These are phyloP conservation scores for Scheffersomyces lignosus DNA, from an alignment of 805 yeast species.

Conservation along the genomic window DNA sequence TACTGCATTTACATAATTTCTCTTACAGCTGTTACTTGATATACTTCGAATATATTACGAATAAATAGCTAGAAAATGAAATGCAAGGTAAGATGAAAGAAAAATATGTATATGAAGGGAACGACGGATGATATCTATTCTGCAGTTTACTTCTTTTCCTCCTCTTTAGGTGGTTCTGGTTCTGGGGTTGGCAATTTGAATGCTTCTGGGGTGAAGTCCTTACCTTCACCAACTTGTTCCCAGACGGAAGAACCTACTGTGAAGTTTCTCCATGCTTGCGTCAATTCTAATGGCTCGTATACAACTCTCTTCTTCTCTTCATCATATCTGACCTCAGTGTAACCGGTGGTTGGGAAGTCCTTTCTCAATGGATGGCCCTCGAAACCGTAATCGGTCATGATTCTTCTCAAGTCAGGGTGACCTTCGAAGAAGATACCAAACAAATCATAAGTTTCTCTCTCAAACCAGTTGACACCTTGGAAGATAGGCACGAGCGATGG, in stretches of 20 bases:
- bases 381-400: conserved; percentile 88
- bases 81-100: no score
- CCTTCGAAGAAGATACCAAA: conserved; percentile 85
- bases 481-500: conserved; percentile 73
- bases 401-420: conserved; percentile 87
- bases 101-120: no score
- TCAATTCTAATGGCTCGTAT: conserved; percentile 85
- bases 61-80: no score
- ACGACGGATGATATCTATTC: no score
- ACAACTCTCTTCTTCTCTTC: conserved; percentile 88
- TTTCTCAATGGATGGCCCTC: conserved; percentile 91
- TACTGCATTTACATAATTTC: no score
- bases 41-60: no score
- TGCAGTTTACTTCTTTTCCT: conserved; percentile 32
- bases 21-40: no score
- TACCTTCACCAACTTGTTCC: conserved; percentile 90
- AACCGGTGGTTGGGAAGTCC: conserved; percentile 91
- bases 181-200: conserved; percentile 82
- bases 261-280: conserved; percentile 92
- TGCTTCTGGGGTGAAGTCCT: conserved; percentile 75
- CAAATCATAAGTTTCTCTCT: conserved; percentile 86
- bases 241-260: conserved; percentile 85
- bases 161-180: conserved; percentile 58
- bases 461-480: conserved; percentile 88
- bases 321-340: conserved; percentile 87